Base-by-base conservation (phyloP, 2,329 filamentous ascomycete genomes). In the Endothia cerciana region DNA sequence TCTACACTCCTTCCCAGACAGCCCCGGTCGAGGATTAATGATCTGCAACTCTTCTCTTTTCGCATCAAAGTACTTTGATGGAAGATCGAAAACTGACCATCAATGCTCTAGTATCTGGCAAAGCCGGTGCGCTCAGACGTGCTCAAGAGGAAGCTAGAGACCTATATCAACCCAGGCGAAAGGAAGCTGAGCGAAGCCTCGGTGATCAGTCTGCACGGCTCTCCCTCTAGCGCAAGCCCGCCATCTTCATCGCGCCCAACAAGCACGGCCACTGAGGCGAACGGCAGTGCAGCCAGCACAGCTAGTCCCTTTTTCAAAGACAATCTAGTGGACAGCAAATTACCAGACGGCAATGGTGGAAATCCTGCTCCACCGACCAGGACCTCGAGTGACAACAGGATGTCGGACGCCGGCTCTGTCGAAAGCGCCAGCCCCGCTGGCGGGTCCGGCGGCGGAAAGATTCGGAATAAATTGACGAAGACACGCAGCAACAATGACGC, bases 111-210 rank as follows among this genome's bases (percentile, higher is more conserved):
- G 73, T 98, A 97, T 73, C 86, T 97, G 1, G 93, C 94, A 19
- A 98, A 98, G 76, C 94, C 94, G 1, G 94, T 98, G n/a, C 87
- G 93, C 68, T 92, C 91, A 4, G 91, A 94, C 57, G 89, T 96
- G 49, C 82, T 98, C 63, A 95, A 92, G 78, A 89, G 89, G 73
- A 94, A 97, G 80, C 80, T 98, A 66, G 85, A 87, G 53, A 81
- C 82, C 2, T 88, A 88, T 70, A 79, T 85, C 33, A 79, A 76
- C 47, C 75, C 74, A 51, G 74, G 77, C 58, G 76, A 70, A 65
- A 69, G 65, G 19, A 68, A 66, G 28, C 22, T 53, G 30, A 68
- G 66, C 47, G 66, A 68, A 33, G 60, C 60, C 28, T 68, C 66
- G 15, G 60, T 66, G 19, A 55, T 65, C 25, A 68, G 66, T 36